Evolutionary conservation across 441 rosid genomes (phyloP), one percentile per base, ranked within the genome.

Genomic region (Breynia disticha): DNA sequence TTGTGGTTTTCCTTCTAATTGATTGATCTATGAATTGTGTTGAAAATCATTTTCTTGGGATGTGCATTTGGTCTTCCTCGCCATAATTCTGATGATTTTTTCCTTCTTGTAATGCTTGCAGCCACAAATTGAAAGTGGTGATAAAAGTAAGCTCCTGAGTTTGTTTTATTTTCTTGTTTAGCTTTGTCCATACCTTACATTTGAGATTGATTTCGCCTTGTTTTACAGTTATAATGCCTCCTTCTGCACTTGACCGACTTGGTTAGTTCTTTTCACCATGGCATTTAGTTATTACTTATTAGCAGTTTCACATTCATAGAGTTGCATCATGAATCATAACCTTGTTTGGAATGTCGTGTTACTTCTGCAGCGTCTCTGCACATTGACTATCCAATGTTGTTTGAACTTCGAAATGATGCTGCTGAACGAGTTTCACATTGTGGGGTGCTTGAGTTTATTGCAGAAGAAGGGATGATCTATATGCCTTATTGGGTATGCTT

Each of bases 381-480:
- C 67, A 87, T 90, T 66, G 98, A 90, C 70, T 90, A 87, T 64
- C 96, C 95, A n/a, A 90, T 90, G 98, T 64, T 90, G 65, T 90
- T 90, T 74, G 93, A 90, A 79, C 90, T 90, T 50, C 82, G 71
- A 19, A 90, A 90, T 71, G 74, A 60, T 64, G 73, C 79, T 63
- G 75, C 82, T 71, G 96, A 79, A 61, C 79, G 96, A 48, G 80
- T 78, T 49, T 81, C 98, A 2, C 98, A 87, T 60, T 90, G 98
- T 82, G 96, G 98, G 42, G 98, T 90, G 58, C 78, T 90, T 15
- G 98, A 90, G 79, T 90, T 90, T 65, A 83, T 90, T 72, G 98
- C 98, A 18, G 98, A 90, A 69, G 98, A 90, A 76, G 98, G 98
- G 69, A 85, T 87, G 96, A 90, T 90, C 54, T 90, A 87, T 64